Base-by-base conservation (phyloP, 176 grass and related monocot genomes). In the Musa itinerans region DNA sequence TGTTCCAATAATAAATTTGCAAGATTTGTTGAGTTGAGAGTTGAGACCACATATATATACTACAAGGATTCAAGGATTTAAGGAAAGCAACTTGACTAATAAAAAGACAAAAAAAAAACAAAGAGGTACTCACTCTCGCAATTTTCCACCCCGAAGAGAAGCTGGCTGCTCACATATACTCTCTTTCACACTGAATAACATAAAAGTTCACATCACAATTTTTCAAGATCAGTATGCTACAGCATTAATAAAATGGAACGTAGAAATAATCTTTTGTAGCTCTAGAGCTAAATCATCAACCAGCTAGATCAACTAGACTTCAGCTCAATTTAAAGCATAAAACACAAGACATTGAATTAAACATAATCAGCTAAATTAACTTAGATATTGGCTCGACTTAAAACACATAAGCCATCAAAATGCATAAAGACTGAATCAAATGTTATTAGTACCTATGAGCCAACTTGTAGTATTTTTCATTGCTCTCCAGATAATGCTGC, bases 401-500 rank as follows among this genome's bases (percentile, higher is more conserved):
- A 68, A 48, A 16, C 65, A 0, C 65, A 68, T 17, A 14, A 26
- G 13, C 27, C 10, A 23, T 13, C 23, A 68, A 68, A 1, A 73
- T 26, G 0, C 26, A 65, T 0, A 63, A 22, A 77, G 12, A 69
- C 21, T 57, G 10, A 55, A 78, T 69, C 5, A n/a, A 16, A 57
- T 50, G 51, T 43, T 11, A 79, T 29, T 17, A 61, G 61, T 89
- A 99, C 95, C 95, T 99, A 78, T 99, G 95, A 54, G 95, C 95
- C 78, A 97, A 77, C 68, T 91, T 77, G 81, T 99, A 99, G 79
- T 99, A 99, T 54, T 99, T 99, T 50, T 99, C 95, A 67, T 99
- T 99, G 87, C 95, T 99, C 78, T 99, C 95, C 57, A 99, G 79
- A 92, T 99, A 99, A 87, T 99, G 86, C 95, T 99, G 88, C 34